Evolutionary conservation across 2,329 filamentous ascomycete genomes (phyloP), one percentile per base, ranked within the genome.

Genomic region (Thermomyces lanuginosus): DNA sequence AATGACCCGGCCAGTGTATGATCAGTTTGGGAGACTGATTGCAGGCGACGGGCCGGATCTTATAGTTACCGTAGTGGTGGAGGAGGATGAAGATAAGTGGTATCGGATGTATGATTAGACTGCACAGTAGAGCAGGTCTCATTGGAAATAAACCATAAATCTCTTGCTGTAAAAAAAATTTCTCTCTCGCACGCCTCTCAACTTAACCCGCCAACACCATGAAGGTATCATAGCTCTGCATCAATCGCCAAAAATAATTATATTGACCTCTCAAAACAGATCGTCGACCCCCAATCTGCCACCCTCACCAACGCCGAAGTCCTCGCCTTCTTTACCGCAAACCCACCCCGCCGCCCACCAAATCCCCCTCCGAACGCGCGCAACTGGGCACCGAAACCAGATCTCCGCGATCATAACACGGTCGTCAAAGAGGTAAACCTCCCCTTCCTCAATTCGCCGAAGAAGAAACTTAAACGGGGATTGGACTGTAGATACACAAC

Each of bases 391-490:
- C 54, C 54, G 8, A 54, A 47, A 16, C 54, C 54, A 3, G 54
- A 58, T 34, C 30, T 60, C n/a, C 40, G 55, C 28, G 55, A 57
- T 31, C 55, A 60, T 37, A 55, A 58, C 34, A 56, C 53, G 2
- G 54, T 61, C 10, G 48, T 59, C 8, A 56, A 58, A 31, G 57
- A 61, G 43, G 56, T 60, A 29, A 33, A 46, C 12, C 15, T 13
- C n/a, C 15, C 21, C 21, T 8, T 3, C 12, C 5, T 16, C 12
- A 9, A n/a, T 22, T 17, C 2, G 8, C 8, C n/a, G n/a, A n/a
- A n/a, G n/a, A n/a, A n/a, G n/a, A n/a, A n/a, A n/a, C n/a, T n/a
- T n/a, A n/a, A n/a, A n/a, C n/a, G n/a, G n/a, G n/a, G n/a, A n/a
- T n/a, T n/a, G 10, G 8, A 20, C 18, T 20, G 8, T 10, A 56